Base-by-base conservation (phyloP, 495 filamentous ascomycete genomes). In the Daldinia caldariorum region DNA sequence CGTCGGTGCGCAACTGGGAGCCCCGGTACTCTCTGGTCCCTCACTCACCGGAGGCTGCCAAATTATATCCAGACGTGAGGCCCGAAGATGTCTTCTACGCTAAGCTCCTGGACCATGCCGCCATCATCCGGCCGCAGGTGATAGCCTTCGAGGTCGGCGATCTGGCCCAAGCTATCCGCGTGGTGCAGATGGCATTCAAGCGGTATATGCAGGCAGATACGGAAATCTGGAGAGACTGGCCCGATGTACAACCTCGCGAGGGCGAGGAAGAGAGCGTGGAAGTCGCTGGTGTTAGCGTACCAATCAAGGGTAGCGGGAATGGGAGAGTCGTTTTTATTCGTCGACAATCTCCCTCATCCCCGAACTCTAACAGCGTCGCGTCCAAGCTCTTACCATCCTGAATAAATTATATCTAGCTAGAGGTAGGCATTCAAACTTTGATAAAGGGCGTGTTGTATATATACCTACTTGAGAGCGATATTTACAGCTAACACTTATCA, bases 1-100 rank as follows among this genome's bases (percentile, higher is more conserved):
- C 90, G 50, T 91, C 89, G 29, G 95, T 98, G 29, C 84, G 94
- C 4, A 87, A 86, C 18, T 91, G 86, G 75, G 95, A 99, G 79
- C 95, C 95, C 0, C 84, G 80, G 61, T 71, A 89, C 6, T 95
- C 95, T 5, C 79, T 98, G 6, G 91, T 97, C 0, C 94, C 85
- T 2, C 55, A 29, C 0, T 39, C 56, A 1, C 6, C 13, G 8
- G 14, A 3, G 7, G 22, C 5, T 20, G 10, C 6, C 39, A 1
- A 12, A 9, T 14, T 14, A 9, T 29, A 53, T 13, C 3, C 26
- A 26, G 58, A 65, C 29, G 73, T 65, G 13, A 41, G 67, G 16
- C 78, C 79, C n/a, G 85, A 84, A 60, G 89, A 90, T 68, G 53
- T 83, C 5, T 91, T 92, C 69, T 92, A 91, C 66, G 81, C 82